Conservation (phyloP, 2,329 filamentous ascomycete species). For the Colletotrichum tropicale region DNA sequence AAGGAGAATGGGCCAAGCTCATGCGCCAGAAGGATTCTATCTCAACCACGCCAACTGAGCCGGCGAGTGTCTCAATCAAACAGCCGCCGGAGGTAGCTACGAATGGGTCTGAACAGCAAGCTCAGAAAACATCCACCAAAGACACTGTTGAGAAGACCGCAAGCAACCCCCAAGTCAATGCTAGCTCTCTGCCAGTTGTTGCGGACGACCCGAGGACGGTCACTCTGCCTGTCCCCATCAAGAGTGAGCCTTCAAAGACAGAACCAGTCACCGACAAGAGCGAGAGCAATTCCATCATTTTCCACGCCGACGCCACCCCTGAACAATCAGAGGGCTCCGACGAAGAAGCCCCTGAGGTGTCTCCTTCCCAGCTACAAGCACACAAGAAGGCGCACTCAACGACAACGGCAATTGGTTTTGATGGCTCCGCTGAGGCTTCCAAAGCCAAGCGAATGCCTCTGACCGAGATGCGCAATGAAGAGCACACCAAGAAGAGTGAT, state of each 20-base stretch:
- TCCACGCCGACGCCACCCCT: not conserved
- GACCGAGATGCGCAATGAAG: constrained; percentile 5
- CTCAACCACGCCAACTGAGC: constrained; percentile 22
- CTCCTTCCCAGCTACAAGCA: not conserved
- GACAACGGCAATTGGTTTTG: not conserved
- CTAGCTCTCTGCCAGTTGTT: not conserved
- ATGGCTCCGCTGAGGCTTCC: not conserved
- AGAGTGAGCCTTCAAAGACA: not conserved
- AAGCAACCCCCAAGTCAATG: not conserved
- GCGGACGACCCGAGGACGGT: not conserved
- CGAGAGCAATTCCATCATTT: not conserved
- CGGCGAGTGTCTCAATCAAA: not conserved
- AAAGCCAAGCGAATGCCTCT: constrained; percentile 4
- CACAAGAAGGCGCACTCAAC: not conserved
- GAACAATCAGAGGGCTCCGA: not conserved
- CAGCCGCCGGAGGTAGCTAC: not conserved
- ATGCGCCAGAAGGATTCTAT: not conserved
- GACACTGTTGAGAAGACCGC: not conserved
- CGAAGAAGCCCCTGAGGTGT: not conserved
- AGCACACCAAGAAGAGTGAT: not conserved
- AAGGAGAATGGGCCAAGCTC: constrained; percentile 59
- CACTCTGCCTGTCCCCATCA: constrained; percentile 10
- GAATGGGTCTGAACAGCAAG: not conserved
- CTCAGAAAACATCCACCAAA: not conserved
- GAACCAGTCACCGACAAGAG: not conserved